Base-by-base conservation (phyloP, 2,329 filamentous ascomycete species). In the Berkeleyomyces rouxiae region DNA sequence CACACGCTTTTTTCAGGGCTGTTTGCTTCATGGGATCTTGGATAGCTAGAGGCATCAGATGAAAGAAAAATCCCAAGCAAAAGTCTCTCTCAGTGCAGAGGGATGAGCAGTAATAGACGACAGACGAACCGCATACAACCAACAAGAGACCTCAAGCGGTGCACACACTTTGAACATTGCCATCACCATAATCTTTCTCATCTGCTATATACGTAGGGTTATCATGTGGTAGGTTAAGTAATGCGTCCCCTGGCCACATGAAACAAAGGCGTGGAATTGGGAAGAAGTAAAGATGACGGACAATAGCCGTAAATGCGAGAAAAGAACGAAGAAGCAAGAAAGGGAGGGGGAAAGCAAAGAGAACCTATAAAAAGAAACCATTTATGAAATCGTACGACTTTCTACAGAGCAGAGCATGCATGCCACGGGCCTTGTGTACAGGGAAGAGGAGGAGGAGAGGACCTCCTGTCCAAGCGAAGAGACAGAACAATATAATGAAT, bases 321-420 rank as follows among this genome's bases (percentile, higher is more conserved):
- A 9, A 16, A 49, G 36, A 43, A 13, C 39, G 55, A 61, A 7
- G 31, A 42, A 59, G 37, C 51, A 6, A 36, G 23, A 58, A 46
- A 43, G 39, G 43, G 47, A 46, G 39, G 42, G 58, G 40, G 42
- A 55, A 60, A 53, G 31, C 3, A 53, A 61, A n/a, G 0, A 61
- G 23, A 58, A 40, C 49, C 49, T 51, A 61, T 23, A 64, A 61
- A 61, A 62, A 59, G 49, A 63, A 58, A 62, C 3, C 46, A 61
- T 43, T 43, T 33, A 53, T 53, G 49, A 53, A 23, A 53, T 53
- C 23, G 49, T 53, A 53, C 49, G 49, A 53, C 47, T 53, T 53
- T 53, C 36, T 37, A 9, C 44, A 36, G 23, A 53, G 23, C 33
- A 33, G 9, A 13, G 9, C 33, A 9, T 53, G 31, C 23, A 53